Percentiles rank a stretch among this genome's conserved stretches.
Evolutionary conservation across 805 yeast genomes (phyloP).

Genomic region (Cyberlindnera lachancei): DNA sequence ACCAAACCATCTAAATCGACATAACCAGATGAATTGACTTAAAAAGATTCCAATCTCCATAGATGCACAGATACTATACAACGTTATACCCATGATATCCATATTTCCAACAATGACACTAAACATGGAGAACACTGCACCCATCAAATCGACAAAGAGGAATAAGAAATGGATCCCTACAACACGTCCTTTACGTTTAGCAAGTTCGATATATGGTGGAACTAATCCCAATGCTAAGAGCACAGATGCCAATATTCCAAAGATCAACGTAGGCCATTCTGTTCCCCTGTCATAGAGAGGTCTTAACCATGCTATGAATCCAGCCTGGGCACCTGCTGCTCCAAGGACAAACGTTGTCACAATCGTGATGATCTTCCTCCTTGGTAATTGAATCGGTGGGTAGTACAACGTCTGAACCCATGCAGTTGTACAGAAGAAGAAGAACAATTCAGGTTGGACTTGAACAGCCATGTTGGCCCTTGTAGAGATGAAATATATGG

Average conservation of each 20-base stretch:
- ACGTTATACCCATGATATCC: conserved; percentile 64
- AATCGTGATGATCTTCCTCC: conserved; percentile 29
- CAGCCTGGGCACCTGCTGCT: conserved; percentile 57
- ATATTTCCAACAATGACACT: conserved; percentile 50
- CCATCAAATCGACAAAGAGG: conserved; percentile 65
- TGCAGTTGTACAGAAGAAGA: conserved; percentile 56
- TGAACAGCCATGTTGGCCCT: conserved; percentile 72
- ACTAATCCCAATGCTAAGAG: conserved; percentile 70
- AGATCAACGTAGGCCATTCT: conserved; percentile 72
- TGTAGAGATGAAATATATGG: conserved; percentile 68
- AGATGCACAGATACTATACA: conserved; percentile 57
- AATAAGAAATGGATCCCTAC: conserved; percentile 86
- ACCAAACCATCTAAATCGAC: conserved; percentile 28
- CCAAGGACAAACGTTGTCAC: conserved; percentile 32
- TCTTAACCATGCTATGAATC: conserved; percentile 63
- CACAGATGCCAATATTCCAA: conserved; percentile 78
- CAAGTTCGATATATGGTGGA: conserved; percentile 85
- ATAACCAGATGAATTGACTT: conserved; percentile 56
- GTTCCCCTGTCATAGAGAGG: conserved; percentile 44
- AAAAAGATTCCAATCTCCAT: conserved; percentile 65
- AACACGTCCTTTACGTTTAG: conserved; percentile 75
- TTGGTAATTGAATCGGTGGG: conserved; percentile 54
- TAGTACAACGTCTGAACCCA: conserved; percentile 65
- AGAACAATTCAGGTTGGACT: conserved; percentile 85
- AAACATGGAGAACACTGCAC: conserved; percentile 73